phyloP scores from a whole-genome alignment of 208 protist species.

The Trichomonas tenax region DNA sequence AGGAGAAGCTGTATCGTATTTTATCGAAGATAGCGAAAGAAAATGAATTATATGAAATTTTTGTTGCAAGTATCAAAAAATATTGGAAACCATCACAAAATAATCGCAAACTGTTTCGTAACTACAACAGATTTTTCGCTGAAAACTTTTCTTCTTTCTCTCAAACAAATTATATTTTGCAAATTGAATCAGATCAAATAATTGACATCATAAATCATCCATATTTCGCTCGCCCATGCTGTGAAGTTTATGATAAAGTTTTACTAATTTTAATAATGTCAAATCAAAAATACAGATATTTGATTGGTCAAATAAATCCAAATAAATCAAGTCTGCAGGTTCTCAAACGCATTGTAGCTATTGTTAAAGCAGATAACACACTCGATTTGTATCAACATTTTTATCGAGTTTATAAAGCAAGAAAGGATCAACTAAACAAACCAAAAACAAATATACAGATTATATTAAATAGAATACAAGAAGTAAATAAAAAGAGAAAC shows the following conservation, averaged over 20 bases:
- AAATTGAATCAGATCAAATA: background rate
- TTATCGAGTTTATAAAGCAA: no score
- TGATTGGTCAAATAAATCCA: background rate
- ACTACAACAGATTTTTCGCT: background rate
- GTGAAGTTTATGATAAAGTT: background rate
- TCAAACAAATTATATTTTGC: background rate
- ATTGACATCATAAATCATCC: background rate
- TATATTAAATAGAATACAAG: no score
- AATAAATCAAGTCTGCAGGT: background rate
- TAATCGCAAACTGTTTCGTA: background rate
- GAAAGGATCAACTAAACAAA: no score
- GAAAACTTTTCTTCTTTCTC: background rate
- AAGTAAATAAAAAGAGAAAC: no score
- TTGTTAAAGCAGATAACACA: no score
- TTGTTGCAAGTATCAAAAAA: background rate
- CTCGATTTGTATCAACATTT: no score
- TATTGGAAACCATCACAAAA: background rate
- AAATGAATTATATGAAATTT: background rate
- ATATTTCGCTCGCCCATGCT: background rate
- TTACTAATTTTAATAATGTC: background rate
- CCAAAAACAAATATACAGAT: no score
- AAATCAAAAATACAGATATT: background rate
- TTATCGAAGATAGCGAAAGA: background rate
- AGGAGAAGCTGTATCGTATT: background rate
- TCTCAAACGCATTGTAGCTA: background rate